Evolutionary conservation across 805 yeast species (phyloP), one percentile per base, ranked within the genome.

Genomic region (Hanseniaspora valbyensis): DNA sequence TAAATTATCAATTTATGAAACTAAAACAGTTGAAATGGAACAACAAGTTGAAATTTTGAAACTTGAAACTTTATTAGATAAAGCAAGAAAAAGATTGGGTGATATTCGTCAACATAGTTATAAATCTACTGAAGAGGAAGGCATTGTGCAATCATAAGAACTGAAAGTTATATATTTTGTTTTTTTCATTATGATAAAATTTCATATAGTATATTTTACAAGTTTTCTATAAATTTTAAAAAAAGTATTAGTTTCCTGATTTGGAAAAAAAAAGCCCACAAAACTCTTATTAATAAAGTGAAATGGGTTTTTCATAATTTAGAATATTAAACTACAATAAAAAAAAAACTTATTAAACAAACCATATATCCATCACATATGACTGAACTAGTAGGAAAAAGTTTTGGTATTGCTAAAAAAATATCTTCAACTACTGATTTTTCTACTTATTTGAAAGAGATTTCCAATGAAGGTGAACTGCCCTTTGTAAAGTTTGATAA

Each of bases 41-140:
- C 95, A 86, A 64, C 96, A 87, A 63, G 95, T 87, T 6, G 89
- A 84, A 61, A 87, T 88, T 45, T 70, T 87, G 65, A 84, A 83
- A 64, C 70, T 87, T 51, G 95, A 87, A 59, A 83, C 83, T 57
- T 75, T 82, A 42, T 70, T 88, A 57, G 68, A 67, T 42, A 64
- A 75, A 19, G 92, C 95, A 0, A 73, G 95, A 62, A 85, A 83
- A 67, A 76, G 83, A 58, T 69, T 87, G 54, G 92, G 94, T 26
- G 94, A 84, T 57, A 87, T 88, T 54, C 71, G 96, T 63, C 83
- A 82, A 64, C 78, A 74, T 50, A 81, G 89, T 52, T 87, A 87
- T 63, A 71, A 73, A 41, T 32, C 43, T 10, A 18, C 25, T 3
- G 45, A 49, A 21, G 46, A 49, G 3, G 52, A 49, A 21, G 45